Evolutionary conservation across 257 asterid genomes (phyloP), one percentile per base, ranked within the genome.

Genomic region (Galeopsis tetrahit): DNA sequence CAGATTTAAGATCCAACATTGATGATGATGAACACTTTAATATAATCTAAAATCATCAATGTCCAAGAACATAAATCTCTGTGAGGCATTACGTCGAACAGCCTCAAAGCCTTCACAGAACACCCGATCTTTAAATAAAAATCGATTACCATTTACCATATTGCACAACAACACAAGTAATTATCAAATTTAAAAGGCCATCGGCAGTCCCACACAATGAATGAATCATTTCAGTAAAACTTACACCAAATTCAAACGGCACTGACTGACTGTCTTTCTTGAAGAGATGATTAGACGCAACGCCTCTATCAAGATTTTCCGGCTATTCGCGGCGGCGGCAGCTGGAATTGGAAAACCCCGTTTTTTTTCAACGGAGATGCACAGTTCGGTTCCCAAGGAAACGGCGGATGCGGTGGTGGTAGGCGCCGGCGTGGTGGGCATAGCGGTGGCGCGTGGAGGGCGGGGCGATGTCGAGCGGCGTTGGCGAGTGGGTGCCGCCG

Each of bases 401-500:
- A 75, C 63, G 67, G 87, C 82, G 65, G 97, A 90, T 58, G 90
- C 82, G 68, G 95, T 93, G 77, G 96, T 90, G 73, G 84, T 90
- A 35, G 98, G 95, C 13, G 98, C 95, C 62, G 98, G 98, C 51
- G 83, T 89, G 71, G 96, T 90, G 74, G 98, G 96, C 40, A 76
- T 90, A 72, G 92, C 98, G 66, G 87, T 90, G 76, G 96, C 98
- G 75, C 89, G 96, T 83, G 95, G n/a, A n/a, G n/a, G n/a, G n/a
- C n/a, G n/a, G n/a, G n/a, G n/a, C n/a, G n/a, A n/a, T n/a, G n/a
- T n/a, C n/a, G n/a, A n/a, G n/a, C n/a, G n/a, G n/a, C n/a, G n/a
- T n/a, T n/a, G n/a, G n/a, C n/a, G n/a, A n/a, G n/a, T n/a, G n/a
- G n/a, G n/a, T n/a, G n/a, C n/a, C n/a, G n/a, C n/a, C n/a, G n/a